These are phyloP conservation scores for Eucalyptus rudis DNA, from an alignment of 345 rosid genomes.

Conservation along the genomic window DNA sequence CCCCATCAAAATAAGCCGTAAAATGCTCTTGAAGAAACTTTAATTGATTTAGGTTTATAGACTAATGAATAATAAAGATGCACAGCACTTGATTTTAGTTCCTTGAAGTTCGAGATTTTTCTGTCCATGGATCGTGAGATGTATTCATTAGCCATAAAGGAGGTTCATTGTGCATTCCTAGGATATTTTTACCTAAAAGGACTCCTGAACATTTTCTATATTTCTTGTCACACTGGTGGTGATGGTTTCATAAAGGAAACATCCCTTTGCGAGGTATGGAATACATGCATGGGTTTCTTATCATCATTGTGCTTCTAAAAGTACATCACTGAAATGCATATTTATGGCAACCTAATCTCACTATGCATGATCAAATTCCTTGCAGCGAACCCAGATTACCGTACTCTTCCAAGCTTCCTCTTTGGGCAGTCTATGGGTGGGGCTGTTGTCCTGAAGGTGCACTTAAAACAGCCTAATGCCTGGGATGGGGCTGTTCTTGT, in stretches of 20 bases:
- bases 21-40: not conserved
- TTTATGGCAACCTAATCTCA: not conserved
- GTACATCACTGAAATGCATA: not conserved
- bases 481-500: slow-evolving; percentile 89
- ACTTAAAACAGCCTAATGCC: slow-evolving; percentile 67
- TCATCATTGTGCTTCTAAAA: not conserved
- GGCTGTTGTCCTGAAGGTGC: slow-evolving; percentile 85
- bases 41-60: not conserved
- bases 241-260: not conserved
- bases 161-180: not conserved
- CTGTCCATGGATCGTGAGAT: not conserved
- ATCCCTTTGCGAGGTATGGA: not conserved
- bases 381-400: slow-evolving; percentile 48
- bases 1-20: not conserved
- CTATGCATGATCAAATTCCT: not conserved
- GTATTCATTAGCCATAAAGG: not conserved
- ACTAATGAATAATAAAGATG: not conserved
- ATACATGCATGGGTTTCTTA: not conserved
- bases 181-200: not conserved
- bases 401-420: slow-evolving; percentile 61
- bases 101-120: not conserved
- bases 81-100: not conserved
- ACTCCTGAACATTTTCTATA: not conserved
- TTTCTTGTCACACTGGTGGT: not conserved
- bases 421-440: slow-evolving; percentile 98